phyloP scores from a whole-genome alignment of 2,329 filamentous ascomycete genomes.

The Fusarium setosum region DNA sequence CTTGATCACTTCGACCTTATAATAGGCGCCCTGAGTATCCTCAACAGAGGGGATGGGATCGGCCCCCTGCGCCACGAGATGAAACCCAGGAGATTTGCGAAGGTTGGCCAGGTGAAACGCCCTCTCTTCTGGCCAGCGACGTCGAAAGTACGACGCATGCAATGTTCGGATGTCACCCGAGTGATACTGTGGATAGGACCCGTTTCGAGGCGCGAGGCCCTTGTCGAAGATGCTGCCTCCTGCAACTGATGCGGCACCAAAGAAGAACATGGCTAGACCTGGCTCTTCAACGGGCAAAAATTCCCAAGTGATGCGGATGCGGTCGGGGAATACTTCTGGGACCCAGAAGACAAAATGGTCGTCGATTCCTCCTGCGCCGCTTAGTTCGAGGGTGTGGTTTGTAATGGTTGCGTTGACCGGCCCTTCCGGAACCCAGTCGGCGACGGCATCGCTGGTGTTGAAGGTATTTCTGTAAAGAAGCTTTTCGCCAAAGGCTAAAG shows the following conservation, averaged over 20 bases:
- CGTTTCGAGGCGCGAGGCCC: conserved; percentile 31
- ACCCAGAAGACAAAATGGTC: conserved; percentile 39
- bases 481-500: conserved; percentile 17
- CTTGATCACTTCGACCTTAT: conserved; percentile 38
- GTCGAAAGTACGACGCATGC: conserved; percentile 39
- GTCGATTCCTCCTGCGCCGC: conserved; percentile 23
- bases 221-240: conserved; percentile 40
- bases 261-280: conserved; percentile 38
- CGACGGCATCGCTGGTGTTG: conserved; percentile 19
- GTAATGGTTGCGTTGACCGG: conserved; percentile 28
- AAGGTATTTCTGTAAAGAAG: conserved; percentile 39
- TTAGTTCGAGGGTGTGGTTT: conserved; percentile 38
- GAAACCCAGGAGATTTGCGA: conserved; percentile 38
- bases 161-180: conserved; percentile 38
- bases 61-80: conserved; percentile 38
- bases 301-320: conserved; percentile 40
- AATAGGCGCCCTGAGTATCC: conserved; percentile 34
- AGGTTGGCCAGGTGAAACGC: conserved; percentile 38
- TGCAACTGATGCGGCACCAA: conserved; percentile 28
- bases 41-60: conserved; percentile 35
- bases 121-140: conserved; percentile 38
- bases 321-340: conserved; percentile 35
- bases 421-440: conserved; percentile 34
- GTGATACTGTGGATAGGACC: conserved; percentile 39
- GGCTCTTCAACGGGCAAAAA: conserved; percentile 33